Evolutionary conservation across 768 basidiomycete species (phyloP), one percentile per base, ranked within the genome.

Genomic region (Boletales sp.): DNA sequence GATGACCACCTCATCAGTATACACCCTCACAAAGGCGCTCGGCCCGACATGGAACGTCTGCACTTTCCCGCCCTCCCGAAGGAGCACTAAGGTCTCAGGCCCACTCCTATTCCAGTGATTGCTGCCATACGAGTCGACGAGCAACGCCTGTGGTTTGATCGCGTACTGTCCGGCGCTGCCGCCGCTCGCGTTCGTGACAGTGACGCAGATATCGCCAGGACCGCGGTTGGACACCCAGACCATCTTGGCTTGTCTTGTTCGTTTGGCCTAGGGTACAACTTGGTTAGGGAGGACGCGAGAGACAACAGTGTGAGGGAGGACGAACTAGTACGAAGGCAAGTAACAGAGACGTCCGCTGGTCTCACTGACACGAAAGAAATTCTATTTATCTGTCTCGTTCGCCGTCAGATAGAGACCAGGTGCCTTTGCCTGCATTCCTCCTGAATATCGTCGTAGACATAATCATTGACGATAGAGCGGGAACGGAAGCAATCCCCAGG

Each of bases 201-300:
- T 9, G 15, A 59, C 19, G 2, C 36, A 5, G 18, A 53, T 44
- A 12, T 15, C 8, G 13, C 24, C 13, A 14, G 1, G 8, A 1
- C 24, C 19, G 12, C 48, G 55, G 18, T 57, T 59, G 31, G 58
- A 52, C 6, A 60, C 45, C 58, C 58, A 60, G 27, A 59, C 54
- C 57, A 56, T 59, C 7, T 27, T 41, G 15, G 13, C 13, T 13
- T 32, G 31, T 32, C 7, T 34, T 27, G 24, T 7, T 27, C 5
- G 24, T 27, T 27, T 27, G 24, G 24, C 24, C 24, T n/a, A n/a
- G n/a, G n/a, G n/a, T n/a, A n/a, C n/a, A n/a, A n/a, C n/a, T n/a
- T n/a, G n/a, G n/a, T n/a, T n/a, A n/a, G 3, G 13, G 31, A 32
- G 2, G 31, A 5, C 13, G 18, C 18, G 12, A 11, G 38, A 14